Conservation (phyloP, 176 grass and related monocot species). For the Pontederia crassipes region DNA sequence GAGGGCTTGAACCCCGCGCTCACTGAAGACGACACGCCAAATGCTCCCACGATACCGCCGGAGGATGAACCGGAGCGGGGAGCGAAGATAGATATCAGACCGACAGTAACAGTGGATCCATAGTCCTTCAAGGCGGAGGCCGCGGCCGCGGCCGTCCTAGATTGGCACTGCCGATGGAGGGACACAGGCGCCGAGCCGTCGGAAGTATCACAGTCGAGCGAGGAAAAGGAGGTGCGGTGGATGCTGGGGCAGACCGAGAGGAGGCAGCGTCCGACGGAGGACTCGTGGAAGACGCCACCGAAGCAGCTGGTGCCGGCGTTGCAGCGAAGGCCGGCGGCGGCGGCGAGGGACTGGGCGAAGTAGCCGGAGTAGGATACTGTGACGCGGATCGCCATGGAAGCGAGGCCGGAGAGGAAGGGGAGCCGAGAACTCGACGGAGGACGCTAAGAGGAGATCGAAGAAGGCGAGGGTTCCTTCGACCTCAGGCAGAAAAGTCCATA, state of each 20-base stretch:
- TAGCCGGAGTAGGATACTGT: slow-evolving; percentile 78
- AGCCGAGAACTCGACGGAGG: too few species aligned
- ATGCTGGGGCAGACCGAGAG: slow-evolving; percentile 45
- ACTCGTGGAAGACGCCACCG: slow-evolving; percentile 7
- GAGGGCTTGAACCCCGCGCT: slow-evolving; percentile 52
- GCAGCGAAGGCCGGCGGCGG: slow-evolving; percentile 56
- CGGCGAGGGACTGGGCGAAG: slow-evolving; percentile 60
- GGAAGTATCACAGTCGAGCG: slow-evolving; percentile 14
- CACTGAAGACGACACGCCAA: slow-evolving; percentile 47
- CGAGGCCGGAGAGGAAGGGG: slow-evolving; percentile 21
- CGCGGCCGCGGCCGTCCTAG: slow-evolving; percentile 8
- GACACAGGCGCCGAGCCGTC: slow-evolving; percentile 17
- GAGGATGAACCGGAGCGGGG: slow-evolving; percentile 29
- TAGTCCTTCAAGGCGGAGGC: slow-evolving; percentile 9
- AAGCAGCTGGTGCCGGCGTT: slow-evolving; percentile 25
- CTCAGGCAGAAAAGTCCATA: background rate
- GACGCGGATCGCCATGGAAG: slow-evolving; percentile 86
- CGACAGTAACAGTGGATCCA: slow-evolving; percentile 25
- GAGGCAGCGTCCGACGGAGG: slow-evolving; percentile 28
- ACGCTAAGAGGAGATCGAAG: slow-evolving; percentile 14
- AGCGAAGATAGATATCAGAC: slow-evolving; percentile 40
- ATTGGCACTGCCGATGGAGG: slow-evolving; percentile 21
- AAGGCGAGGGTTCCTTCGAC: slow-evolving; percentile 14
- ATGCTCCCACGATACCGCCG: slow-evolving; percentile 7
- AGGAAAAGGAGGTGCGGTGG: slow-evolving; percentile 42